Evolutionary conservation across 345 rosid species (phyloP).

Genomic region (Gossypium bickii): DNA sequence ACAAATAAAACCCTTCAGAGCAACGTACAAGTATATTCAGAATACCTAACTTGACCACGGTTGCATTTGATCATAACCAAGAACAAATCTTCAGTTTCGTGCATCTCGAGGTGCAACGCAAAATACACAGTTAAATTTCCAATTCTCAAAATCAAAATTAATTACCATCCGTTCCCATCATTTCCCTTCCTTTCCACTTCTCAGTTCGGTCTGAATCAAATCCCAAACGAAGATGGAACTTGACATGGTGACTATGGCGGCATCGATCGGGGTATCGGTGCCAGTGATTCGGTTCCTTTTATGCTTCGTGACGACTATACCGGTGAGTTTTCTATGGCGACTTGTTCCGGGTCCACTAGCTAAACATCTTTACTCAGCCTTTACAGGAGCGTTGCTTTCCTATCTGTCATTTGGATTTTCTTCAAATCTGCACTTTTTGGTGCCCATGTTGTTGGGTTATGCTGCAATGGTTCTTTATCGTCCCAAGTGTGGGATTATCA

Average conservation of each 20-base stretch:
- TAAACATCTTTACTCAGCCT: slow-evolving; percentile 63
- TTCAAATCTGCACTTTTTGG: slow-evolving; percentile 85
- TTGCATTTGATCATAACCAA: neutral
- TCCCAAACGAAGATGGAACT: slow-evolving; percentile 29
- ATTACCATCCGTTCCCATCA: neutral
- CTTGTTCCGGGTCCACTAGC: slow-evolving; percentile 54
- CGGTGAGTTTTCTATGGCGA: slow-evolving; percentile 62
- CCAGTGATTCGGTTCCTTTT: slow-evolving; percentile 82
- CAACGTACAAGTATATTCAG: neutral
- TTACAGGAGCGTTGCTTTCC: slow-evolving; percentile 65
- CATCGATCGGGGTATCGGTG: slow-evolving; percentile 79
- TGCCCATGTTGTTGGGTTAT: slow-evolving; percentile 77
- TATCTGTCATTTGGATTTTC: slow-evolving; percentile 81
- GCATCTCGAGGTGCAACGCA: neutral
- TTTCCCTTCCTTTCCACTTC: neutral
- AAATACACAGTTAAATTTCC: neutral
- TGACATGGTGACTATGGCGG: slow-evolving; percentile 61
- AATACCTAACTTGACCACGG: neutral
- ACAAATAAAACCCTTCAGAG: neutral
- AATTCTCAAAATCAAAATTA: neutral
- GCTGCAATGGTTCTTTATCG: slow-evolving; percentile 70
- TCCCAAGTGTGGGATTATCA: slow-evolving; percentile 59
- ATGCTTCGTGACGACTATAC: slow-evolving; percentile 82
- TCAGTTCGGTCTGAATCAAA: neutral
- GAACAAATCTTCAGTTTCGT: neutral